Evolutionary conservation across 2,329 filamentous ascomycete genomes (phyloP), one percentile per base, ranked within the genome.

Genomic region (Septoria linicola): DNA sequence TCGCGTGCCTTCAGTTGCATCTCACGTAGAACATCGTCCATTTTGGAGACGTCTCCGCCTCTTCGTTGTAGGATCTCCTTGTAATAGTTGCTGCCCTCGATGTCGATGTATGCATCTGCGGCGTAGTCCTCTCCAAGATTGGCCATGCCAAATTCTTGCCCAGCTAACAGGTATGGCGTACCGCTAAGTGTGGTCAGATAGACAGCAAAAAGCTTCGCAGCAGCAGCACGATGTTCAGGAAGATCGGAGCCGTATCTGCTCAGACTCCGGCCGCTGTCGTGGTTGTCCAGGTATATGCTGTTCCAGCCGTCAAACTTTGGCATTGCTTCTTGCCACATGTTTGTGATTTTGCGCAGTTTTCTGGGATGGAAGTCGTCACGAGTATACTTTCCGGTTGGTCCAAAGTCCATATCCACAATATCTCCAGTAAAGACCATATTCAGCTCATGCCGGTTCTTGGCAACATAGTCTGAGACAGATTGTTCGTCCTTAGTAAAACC

Each of bases 341-440:
- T 71, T 43, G 80, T 75, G 32, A 79, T 77, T 2, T 69, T 61
- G 62, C 80, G 81, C 34, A 85, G 25, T 19, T 53, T 57, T 14
- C 45, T 49, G 20, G 68, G 47, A 78, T 74, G 6, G 72, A 72
- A 8, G 81, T 73, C 41, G 70, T 70, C 75, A 31, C 84, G 67
- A 76, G 57, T 78, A 78, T 53, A 76, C 62, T 40, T 60, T 23
- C 49, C 66, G 1, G 50, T 50, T 2, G 79, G 75, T 14, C 79
- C 67, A 50, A 54, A 50, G 25, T 80, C 77, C 27, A 80, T 59
- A 32, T 77, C 72, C 54, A 80, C 73, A n/a, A 81, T 72, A 49
- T 87, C 83, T 63, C 87, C 87, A 59, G 85, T 80, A 68, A 88
- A 87, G 43, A 87, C 83, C 81, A 87, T 87, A 64, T 80, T 83